phyloP scores from a whole-genome alignment of 139 green algal species.

The Volvox africanus region DNA sequence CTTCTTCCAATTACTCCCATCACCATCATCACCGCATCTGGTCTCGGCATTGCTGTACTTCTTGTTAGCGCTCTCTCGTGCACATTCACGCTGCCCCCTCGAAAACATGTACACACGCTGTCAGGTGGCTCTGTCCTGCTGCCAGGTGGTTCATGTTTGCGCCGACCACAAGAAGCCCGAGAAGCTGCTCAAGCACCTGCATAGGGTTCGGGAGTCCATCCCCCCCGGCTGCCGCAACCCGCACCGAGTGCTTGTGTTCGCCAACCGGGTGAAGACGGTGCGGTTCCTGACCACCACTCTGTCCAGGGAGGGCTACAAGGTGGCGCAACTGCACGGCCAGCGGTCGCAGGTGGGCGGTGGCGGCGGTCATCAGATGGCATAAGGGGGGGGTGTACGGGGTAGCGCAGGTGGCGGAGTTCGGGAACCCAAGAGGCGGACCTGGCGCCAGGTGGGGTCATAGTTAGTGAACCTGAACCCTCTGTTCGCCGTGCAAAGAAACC shows the following conservation, averaged over 20 bases:
- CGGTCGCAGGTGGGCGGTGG: slow-evolving; percentile 63
- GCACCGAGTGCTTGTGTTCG: slow-evolving; percentile 87
- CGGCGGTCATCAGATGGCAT: too few relatives aligned
- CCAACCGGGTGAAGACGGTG: slow-evolving; percentile 88
- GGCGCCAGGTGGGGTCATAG: too few relatives aligned
- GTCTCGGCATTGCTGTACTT: too few relatives aligned
- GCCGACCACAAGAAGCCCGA: slow-evolving; percentile 91
- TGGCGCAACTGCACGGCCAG: slow-evolving; percentile 84
- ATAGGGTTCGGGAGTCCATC: slow-evolving; percentile 70
- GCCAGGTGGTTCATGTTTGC: slow-evolving; percentile 94
- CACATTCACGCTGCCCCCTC: too few relatives aligned
- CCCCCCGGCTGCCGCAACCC: slow-evolving; percentile 63
- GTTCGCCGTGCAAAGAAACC: too few relatives aligned
- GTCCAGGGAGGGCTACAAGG: slow-evolving; percentile 57
- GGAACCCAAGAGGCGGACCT: too few relatives aligned
- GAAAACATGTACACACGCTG: neutral
- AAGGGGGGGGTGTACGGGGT: too few relatives aligned
- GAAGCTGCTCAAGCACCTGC: slow-evolving; percentile 88
- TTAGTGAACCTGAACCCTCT: too few relatives aligned
- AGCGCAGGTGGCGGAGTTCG: too few relatives aligned
- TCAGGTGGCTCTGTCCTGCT: too few relatives aligned
- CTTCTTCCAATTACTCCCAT: too few relatives aligned
- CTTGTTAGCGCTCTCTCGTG: too few relatives aligned
- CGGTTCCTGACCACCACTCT: slow-evolving; percentile 61
- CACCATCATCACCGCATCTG: neutral